phyloP scores from a whole-genome alignment of 768 basidiomycete species.

The Epithele typhae region DNA sequence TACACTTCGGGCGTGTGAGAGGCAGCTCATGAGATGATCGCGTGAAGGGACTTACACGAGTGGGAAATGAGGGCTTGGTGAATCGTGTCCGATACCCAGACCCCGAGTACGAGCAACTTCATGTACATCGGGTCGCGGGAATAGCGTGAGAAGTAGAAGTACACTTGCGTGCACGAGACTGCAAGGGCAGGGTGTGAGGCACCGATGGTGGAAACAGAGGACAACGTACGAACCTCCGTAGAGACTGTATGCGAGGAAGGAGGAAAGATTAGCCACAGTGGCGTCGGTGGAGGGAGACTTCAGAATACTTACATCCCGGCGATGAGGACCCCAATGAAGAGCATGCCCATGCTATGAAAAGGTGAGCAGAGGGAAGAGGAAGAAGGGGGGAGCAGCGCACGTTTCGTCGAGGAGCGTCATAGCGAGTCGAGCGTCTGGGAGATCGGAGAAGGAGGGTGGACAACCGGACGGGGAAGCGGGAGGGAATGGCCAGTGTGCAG shows the following conservation, averaged over 20 bases:
- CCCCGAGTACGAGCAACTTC: slow-evolving; percentile 32
- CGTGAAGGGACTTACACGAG: slow-evolving; percentile 9
- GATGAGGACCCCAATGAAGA: slow-evolving; percentile 42
- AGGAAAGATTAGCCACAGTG: too few species aligned
- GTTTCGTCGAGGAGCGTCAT: slow-evolving; percentile 6
- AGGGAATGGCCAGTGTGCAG: too few species aligned
- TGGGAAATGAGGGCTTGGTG: slow-evolving; percentile 23
- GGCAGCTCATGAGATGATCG: neutral
- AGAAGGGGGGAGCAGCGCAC: neutral
- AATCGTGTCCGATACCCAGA: slow-evolving; percentile 16
- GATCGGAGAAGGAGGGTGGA: too few species aligned
- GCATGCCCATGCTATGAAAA: slow-evolving; percentile 1
- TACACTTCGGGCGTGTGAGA: slow-evolving; percentile 35
- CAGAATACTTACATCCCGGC: slow-evolving; percentile 37
- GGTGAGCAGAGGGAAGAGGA: too few species aligned
- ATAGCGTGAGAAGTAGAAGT: slow-evolving; percentile 51
- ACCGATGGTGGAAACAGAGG: neutral
- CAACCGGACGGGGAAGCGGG: too few species aligned
- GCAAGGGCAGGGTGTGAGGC: neutral
- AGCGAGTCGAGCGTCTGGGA: neutral
- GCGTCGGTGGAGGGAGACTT: too few species aligned
- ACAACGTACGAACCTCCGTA: slow-evolving; percentile 41
- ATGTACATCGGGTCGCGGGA: slow-evolving; percentile 46
- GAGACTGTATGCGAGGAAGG: neutral
- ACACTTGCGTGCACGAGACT: slow-evolving; percentile 55